These are phyloP conservation scores for Fonsecaea multimorphosa DNA, from an alignment of 2,329 filamentous ascomycete species.

Conservation along the genomic window DNA sequence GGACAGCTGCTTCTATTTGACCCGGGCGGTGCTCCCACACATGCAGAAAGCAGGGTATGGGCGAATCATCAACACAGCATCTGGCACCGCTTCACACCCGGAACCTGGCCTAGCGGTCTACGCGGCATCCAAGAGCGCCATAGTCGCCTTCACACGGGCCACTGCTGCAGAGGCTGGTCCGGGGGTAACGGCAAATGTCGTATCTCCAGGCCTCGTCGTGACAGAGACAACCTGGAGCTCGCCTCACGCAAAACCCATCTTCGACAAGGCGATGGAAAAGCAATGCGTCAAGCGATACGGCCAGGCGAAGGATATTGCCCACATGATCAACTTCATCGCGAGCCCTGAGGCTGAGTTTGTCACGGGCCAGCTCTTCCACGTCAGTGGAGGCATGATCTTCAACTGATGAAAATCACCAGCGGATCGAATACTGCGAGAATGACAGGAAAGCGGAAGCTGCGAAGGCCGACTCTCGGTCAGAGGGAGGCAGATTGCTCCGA, in stretches of 20 bases:
- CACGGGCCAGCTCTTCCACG: slow-evolving; percentile 52
- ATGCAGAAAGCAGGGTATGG: slow-evolving; percentile 45
- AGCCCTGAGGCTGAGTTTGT: slow-evolving; percentile 57
- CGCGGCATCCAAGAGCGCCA: slow-evolving; percentile 49
- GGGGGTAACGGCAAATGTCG: slow-evolving; percentile 55
- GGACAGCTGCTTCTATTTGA: slow-evolving; percentile 54
- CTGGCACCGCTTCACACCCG: slow-evolving; percentile 50
- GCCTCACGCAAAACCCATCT: slow-evolving; percentile 51
- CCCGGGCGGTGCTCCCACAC: slow-evolving; percentile 40
- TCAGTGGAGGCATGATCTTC: slow-evolving; percentile 31
- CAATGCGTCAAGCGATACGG: slow-evolving; percentile 22
- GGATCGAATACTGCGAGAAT: not conserved
- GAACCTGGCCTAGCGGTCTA: slow-evolving; percentile 45
- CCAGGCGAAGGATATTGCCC: slow-evolving; percentile 52
- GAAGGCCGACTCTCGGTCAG: not conserved
- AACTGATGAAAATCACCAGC: not conserved
- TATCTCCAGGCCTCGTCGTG: slow-evolving; percentile 58
- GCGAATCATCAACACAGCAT: slow-evolving; percentile 52
- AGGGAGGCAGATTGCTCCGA: not conserved
- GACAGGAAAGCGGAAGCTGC: not conserved
- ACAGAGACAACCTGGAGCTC: slow-evolving; percentile 54
- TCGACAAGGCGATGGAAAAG: slow-evolving; percentile 5
- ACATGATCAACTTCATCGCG: slow-evolving; percentile 54
- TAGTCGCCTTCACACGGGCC: slow-evolving; percentile 49
- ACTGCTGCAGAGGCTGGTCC: slow-evolving; percentile 49